Evolutionary conservation across 495 filamentous ascomycete genomes (phyloP).

Genomic region (Letharia lupina): DNA sequence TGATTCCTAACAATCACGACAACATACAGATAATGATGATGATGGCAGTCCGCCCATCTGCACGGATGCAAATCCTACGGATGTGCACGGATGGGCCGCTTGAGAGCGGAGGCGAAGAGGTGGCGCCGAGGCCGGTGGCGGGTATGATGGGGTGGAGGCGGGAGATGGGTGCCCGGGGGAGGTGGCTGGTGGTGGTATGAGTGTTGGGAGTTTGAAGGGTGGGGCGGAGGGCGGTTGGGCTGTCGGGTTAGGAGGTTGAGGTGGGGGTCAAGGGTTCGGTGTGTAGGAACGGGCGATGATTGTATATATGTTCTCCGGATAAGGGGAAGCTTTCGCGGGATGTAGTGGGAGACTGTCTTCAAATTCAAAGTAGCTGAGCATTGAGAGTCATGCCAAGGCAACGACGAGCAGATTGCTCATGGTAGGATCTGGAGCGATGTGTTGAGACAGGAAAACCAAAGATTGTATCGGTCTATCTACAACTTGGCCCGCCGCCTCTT

Average conservation of each 20-base stretch:
- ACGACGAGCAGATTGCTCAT: background rate
- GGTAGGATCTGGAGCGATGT: background rate
- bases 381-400: background rate
- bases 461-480: background rate
- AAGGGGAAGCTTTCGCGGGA: no score
- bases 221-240: background rate
- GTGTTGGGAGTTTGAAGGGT: conserved; percentile 7
- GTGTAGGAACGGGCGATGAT: no score
- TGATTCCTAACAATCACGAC: no score
- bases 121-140: background rate
- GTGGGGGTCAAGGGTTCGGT: background rate
- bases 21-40: no score
- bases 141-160: background rate
- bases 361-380: no score
- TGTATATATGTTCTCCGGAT: no score
- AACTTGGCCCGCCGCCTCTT: background rate
- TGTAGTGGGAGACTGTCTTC: no score
- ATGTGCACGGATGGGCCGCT: background rate
- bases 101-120: background rate
- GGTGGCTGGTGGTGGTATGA: conserved; percentile 4
- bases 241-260: background rate
- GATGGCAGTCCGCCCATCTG: no score
- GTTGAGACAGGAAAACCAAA: no score
- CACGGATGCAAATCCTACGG: background rate
- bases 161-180: background rate